Percentiles rank a stretch among this genome's conserved stretches.
These are phyloP conservation scores for Chenopodium formosanum DNA, from an alignment of 148 eudicot species.

Conservation along the genomic window DNA sequence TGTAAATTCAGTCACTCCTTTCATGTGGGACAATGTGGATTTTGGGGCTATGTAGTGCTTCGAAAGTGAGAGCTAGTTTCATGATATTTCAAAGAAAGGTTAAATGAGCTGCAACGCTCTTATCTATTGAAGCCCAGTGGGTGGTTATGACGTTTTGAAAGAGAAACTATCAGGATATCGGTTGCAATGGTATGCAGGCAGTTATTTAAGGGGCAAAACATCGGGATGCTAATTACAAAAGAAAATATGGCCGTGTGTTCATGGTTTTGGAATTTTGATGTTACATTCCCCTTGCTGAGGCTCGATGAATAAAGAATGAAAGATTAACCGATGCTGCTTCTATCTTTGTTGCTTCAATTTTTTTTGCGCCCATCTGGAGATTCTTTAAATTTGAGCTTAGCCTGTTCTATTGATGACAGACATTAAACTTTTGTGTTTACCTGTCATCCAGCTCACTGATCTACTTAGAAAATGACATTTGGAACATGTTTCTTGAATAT, in stretches of 20 bases:
- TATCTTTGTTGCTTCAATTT: slow-evolving; percentile 6
- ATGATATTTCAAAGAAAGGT: background rate
- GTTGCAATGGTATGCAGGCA: background rate
- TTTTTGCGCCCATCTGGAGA: background rate
- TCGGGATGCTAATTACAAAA: background rate
- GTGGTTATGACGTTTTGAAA: background rate
- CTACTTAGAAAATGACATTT: background rate
- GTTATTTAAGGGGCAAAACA: background rate
- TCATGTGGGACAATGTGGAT: slow-evolving; percentile 60
- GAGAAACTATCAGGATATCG: background rate
- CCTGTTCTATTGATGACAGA: background rate
- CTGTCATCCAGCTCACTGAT: background rate
- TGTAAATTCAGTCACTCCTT: slow-evolving; percentile 40
- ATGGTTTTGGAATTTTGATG: background rate
- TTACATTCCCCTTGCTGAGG: background rate
- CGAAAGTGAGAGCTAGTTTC: background rate
- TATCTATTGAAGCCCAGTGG: background rate
- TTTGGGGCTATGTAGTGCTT: slow-evolving; percentile 47
- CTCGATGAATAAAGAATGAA: background rate
- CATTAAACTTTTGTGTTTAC: background rate
- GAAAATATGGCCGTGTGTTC: background rate
- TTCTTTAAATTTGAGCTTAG: background rate
- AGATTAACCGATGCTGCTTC: background rate
- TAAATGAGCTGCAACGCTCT: background rate
- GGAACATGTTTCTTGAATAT: background rate